Evolutionary conservation across 2,329 filamentous ascomycete species (phyloP).

Genomic region (Podosphaera xanthii): DNA sequence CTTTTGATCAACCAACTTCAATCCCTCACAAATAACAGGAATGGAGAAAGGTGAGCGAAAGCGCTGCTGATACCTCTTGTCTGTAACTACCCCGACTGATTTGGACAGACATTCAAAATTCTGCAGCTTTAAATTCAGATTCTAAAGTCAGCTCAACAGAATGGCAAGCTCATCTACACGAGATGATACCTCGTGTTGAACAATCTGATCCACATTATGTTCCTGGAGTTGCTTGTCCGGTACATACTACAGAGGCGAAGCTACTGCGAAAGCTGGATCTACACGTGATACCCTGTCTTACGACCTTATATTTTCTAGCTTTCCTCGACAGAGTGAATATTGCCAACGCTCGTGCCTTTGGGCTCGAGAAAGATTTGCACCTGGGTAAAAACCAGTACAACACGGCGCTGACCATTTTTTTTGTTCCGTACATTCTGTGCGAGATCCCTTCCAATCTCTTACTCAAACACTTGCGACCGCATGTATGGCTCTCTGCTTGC

Average conservation of each 20-base stretch:
- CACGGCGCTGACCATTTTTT: slow-evolving; percentile 58
- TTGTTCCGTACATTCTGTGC: slow-evolving; percentile 50
- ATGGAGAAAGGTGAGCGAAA: no score
- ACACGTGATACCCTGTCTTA: slow-evolving; percentile 49
- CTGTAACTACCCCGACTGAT: no score
- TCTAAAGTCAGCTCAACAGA: no score
- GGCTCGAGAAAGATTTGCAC: slow-evolving; percentile 36
- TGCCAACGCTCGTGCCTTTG: slow-evolving; percentile 50
- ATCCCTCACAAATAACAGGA: no score
- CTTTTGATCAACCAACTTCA: no score
- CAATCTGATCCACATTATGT: no score
- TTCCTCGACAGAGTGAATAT: slow-evolving; percentile 59
- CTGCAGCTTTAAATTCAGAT: no score
- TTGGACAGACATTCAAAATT: no score
- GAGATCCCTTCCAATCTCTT: slow-evolving; percentile 55
- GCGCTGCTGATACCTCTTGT: no score
- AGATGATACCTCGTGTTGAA: no score
- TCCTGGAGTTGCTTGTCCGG: neutral
- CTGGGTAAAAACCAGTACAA: slow-evolving; percentile 43
- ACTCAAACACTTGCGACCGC: slow-evolving; percentile 42
- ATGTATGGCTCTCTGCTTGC: slow-evolving; percentile 54
- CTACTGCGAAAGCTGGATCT: slow-evolving; percentile 49
- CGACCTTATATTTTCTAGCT: slow-evolving; percentile 46
- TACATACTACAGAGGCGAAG: slow-evolving; percentile 27
- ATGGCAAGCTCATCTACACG: no score